Percentiles rank a stretch among this genome's conserved stretches.
Conservation (phyloP, 257 asterid genomes). For the Solanum bulbocastanum region DNA sequence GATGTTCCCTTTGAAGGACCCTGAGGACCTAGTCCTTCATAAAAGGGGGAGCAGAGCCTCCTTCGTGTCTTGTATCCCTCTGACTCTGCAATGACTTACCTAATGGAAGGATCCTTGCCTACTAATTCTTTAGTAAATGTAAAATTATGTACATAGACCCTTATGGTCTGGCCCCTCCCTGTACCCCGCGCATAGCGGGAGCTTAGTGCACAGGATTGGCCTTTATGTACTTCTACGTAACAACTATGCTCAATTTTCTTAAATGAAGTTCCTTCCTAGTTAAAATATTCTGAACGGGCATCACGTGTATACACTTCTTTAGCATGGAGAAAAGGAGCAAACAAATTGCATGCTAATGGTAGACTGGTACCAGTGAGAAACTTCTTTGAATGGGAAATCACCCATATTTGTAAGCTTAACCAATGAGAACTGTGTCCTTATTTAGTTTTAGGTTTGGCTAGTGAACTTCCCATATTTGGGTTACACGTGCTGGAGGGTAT, state of each 20-base stretch:
- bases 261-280: not conserved
- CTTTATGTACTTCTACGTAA: not conserved
- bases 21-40: not conserved
- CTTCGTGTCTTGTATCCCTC: not conserved
- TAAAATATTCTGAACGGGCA: not conserved
- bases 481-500: not conserved
- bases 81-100: not conserved
- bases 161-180: not conserved
- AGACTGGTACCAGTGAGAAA: not conserved
- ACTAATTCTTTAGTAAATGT: not conserved
- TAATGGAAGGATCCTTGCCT: not conserved
- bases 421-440: not conserved
- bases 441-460: not conserved
- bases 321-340: not conserved
- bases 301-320: not conserved
- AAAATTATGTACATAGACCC: not conserved
- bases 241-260: not conserved
- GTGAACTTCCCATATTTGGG: not conserved
- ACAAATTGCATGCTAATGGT: not conserved
- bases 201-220: not conserved
- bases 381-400: not conserved
- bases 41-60: not conserved
- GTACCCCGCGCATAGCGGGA: not conserved
- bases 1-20: not conserved
- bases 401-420: not conserved